These are phyloP conservation scores for Fragaria ananassa DNA, from an alignment of 306 rosid species.

Conservation along the genomic window DNA sequence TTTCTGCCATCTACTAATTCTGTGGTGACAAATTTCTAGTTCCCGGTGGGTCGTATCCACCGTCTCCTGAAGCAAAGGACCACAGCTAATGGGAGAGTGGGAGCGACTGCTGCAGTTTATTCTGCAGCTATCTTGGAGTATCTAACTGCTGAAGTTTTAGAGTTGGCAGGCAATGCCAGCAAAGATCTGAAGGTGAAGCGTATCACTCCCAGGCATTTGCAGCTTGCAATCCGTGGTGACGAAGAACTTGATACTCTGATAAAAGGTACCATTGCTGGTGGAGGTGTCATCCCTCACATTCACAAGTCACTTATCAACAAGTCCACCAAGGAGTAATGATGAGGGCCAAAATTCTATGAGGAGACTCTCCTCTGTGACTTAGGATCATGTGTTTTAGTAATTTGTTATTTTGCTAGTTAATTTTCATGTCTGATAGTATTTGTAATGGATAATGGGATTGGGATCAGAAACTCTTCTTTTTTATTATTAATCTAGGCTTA, in stretches of 20 bases:
- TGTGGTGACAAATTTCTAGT: slow-evolving; percentile 41
- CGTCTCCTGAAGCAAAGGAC: slow-evolving; percentile 62
- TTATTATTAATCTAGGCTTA: background rate
- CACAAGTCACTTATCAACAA: slow-evolving; percentile 78
- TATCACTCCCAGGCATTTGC: slow-evolving; percentile 73
- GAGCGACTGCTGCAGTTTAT: slow-evolving; percentile 79
- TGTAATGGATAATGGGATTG: slow-evolving; percentile 32
- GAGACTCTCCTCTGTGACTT: slow-evolving; percentile 20
- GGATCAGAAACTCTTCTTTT: background rate
- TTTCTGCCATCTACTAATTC: slow-evolving; percentile 6
- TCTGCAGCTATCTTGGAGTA: slow-evolving; percentile 77
- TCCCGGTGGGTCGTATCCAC: slow-evolving; percentile 76
- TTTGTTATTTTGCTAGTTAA: slow-evolving; percentile 25
- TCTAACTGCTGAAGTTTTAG: slow-evolving; percentile 74
- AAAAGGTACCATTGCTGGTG: slow-evolving; percentile 74
- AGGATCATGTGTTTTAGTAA: slow-evolving; percentile 22
- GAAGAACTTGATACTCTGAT: slow-evolving; percentile 72
- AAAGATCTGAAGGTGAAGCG: slow-evolving; percentile 76
- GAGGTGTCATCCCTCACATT: slow-evolving; percentile 73
- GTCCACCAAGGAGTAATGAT: slow-evolving; percentile 62
- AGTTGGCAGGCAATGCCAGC: slow-evolving; percentile 76
- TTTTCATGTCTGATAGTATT: slow-evolving; percentile 20
- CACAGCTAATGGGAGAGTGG: slow-evolving; percentile 68
- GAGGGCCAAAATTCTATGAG: slow-evolving; percentile 15
- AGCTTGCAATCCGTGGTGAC: slow-evolving; percentile 75